phyloP scores from a whole-genome alignment of 129 eudicot genomes.

The Solidago caesia region DNA sequence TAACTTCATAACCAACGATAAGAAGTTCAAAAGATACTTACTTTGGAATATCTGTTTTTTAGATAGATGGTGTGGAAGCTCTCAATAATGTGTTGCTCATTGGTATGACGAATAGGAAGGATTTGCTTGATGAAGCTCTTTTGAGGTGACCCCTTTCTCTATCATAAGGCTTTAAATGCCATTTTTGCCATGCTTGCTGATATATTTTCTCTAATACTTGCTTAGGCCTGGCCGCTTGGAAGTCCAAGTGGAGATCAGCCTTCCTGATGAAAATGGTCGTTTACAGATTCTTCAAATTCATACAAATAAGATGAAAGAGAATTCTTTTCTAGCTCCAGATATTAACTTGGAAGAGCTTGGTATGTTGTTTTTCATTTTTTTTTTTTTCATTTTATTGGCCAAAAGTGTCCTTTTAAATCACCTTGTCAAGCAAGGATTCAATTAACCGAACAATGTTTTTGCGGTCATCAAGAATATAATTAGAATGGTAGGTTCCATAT shows the following conservation, averaged over 20 bases:
- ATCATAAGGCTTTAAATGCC: slow-evolving; percentile 13
- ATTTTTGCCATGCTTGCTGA: slow-evolving; percentile 9
- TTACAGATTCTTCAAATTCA: slow-evolving; percentile 93
- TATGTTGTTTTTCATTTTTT: slow-evolving; percentile 28
- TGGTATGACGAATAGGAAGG: slow-evolving; percentile 99
- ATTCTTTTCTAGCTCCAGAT: slow-evolving; percentile 94
- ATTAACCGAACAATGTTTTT: not conserved
- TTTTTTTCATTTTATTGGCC: not conserved
- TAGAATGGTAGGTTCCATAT: not conserved
- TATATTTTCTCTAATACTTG: slow-evolving; percentile 16
- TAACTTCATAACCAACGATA: slow-evolving; percentile 4
- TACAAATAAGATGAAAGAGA: slow-evolving; percentile 96
- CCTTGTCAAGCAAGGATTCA: slow-evolving; percentile 2
- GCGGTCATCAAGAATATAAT: not conserved
- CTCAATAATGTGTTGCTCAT: slow-evolving; percentile 94
- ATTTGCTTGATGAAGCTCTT: slow-evolving; percentile 99
- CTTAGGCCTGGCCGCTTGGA: slow-evolving; percentile 97
- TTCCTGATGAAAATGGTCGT: slow-evolving; percentile 97
- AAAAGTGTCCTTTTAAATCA: not conserved
- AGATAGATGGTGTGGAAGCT: slow-evolving; percentile 99
- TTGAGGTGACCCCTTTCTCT: slow-evolving; percentile 52
- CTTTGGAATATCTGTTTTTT: slow-evolving; percentile 26
- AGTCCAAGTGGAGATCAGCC: slow-evolving; percentile 98
- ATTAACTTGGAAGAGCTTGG: slow-evolving; percentile 91
- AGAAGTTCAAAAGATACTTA: slow-evolving; percentile 20